Percentiles rank a stretch among this genome's conserved stretches.
These are phyloP conservation scores for Atkinsonella texensis DNA, from an alignment of 2,329 filamentous ascomycete genomes.

Conservation along the genomic window DNA sequence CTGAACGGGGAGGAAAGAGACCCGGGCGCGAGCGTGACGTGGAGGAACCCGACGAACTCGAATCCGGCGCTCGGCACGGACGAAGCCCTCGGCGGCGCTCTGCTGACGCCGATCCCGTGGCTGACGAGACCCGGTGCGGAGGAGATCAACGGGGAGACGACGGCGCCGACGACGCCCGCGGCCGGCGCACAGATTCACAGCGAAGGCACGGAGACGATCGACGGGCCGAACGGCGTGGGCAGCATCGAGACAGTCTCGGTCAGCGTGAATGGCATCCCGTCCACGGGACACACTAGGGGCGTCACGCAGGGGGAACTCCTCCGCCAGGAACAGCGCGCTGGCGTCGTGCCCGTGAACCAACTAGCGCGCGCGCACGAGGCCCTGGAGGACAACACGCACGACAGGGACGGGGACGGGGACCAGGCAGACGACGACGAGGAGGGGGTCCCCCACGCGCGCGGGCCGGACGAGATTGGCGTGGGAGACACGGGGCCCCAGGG, in stretches of 20 bases:
- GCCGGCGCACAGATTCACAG: slow-evolving; percentile 42
- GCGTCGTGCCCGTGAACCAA: slow-evolving; percentile 60
- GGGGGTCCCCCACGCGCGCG: slow-evolving; percentile 65
- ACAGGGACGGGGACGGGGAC: slow-evolving; percentile 30
- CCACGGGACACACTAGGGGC: slow-evolving; percentile 37
- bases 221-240: slow-evolving; percentile 67
- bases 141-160: slow-evolving; percentile 12
- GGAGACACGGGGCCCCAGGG: slow-evolving; percentile 73
- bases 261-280: slow-evolving; percentile 56
- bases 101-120: slow-evolving; percentile 93
- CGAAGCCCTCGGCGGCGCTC: slow-evolving; percentile 77
- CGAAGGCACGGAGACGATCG: slow-evolving; percentile 68
- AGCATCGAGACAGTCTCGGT: slow-evolving; percentile 73
- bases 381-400: slow-evolving; percentile 28
- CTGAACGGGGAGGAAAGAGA: slow-evolving; percentile 49
- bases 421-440: slow-evolving; percentile 40
- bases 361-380: slow-evolving; percentile 31
- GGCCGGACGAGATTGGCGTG: slow-evolving; percentile 73
- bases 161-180: slow-evolving; percentile 5
- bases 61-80: slow-evolving; percentile 56
- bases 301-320: slow-evolving; percentile 77
- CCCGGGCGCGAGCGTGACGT: slow-evolving; percentile 28
- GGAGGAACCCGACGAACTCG: slow-evolving; percentile 34
- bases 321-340: slow-evolving; percentile 75
- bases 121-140: slow-evolving; percentile 35